Conservation (phyloP, 768 basidiomycete species). For the Rubroboletus pulcherrimus region DNA sequence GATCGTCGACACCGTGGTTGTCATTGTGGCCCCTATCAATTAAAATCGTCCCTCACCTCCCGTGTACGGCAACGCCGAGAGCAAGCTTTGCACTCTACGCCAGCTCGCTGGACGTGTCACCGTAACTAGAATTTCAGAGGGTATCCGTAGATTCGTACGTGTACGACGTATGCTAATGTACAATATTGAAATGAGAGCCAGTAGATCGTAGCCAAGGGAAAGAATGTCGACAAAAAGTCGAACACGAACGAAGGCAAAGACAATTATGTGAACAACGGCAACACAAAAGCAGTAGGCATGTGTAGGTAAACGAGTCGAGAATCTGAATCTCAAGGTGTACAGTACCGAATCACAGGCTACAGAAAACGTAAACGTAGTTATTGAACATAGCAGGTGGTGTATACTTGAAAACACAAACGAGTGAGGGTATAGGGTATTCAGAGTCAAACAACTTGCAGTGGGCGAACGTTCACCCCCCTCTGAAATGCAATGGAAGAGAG, state of each 20-base stretch:
- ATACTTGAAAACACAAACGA: slow-evolving; percentile 28
- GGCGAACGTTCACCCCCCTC: slow-evolving; percentile 22
- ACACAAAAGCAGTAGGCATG: slow-evolving; percentile 11
- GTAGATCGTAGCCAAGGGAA: not conserved
- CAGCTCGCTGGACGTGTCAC: not conserved
- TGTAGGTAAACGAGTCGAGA: not conserved
- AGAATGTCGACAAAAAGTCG: not conserved
- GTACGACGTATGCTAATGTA: slow-evolving; percentile 14
- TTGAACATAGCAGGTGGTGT: slow-evolving; percentile 29
- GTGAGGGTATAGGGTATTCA: slow-evolving; percentile 24
- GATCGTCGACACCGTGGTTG: slow-evolving; percentile 19
- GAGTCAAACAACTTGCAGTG: not conserved
- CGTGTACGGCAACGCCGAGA: slow-evolving; percentile 12
- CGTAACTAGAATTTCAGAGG: slow-evolving; percentile 7
- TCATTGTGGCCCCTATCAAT: slow-evolving; percentile 19
- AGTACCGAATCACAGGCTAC: slow-evolving; percentile 29
- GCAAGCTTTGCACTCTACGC: not conserved
- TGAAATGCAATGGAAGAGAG: slow-evolving; percentile 35
- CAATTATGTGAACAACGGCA: slow-evolving; percentile 10
- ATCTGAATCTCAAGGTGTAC: slow-evolving; percentile 17
- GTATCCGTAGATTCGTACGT: slow-evolving; percentile 16
- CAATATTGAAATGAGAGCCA: slow-evolving; percentile 3
- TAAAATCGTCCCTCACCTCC: slow-evolving; percentile 7
- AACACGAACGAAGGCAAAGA: slow-evolving; percentile 9
- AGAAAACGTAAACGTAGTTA: slow-evolving; percentile 22